Evolutionary conservation across 495 filamentous ascomycete species (phyloP).

Genomic region (Penicillium riverlandense): DNA sequence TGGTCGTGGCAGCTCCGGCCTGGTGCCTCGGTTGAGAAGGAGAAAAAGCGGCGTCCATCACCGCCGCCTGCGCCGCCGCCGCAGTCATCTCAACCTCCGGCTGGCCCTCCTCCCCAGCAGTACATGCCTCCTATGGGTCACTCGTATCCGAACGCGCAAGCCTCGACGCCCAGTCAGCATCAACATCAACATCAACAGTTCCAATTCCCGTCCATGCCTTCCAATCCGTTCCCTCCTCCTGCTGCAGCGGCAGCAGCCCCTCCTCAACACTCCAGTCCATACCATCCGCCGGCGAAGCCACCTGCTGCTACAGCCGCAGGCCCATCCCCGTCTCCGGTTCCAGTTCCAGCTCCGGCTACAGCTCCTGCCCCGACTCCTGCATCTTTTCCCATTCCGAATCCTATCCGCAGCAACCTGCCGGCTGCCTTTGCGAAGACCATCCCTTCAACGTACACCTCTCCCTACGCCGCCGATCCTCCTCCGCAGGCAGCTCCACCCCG

Average conservation of each 20-base stretch:
- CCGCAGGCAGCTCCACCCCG: constrained; percentile 22
- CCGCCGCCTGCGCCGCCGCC: constrained; percentile 40
- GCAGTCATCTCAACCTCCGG: constrained; percentile 26
- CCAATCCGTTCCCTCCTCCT: constrained; percentile 19
- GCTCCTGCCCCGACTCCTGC: constrained; percentile 12
- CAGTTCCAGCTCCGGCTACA: constrained; percentile 7
- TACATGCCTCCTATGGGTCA: constrained; percentile 36
- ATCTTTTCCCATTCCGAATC: constrained; percentile 34
- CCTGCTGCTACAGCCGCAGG: constrained; percentile 5
- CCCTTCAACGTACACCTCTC: constrained; percentile 35
- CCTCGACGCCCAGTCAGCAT: constrained; percentile 27
- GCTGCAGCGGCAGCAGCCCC: constrained; percentile 10
- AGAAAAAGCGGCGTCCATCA: constrained; percentile 56
- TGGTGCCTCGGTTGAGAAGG: constrained; percentile 60
- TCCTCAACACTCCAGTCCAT: constrained; percentile 18
- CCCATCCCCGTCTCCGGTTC: constrained; percentile 1
- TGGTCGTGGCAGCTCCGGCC: constrained; percentile 62
- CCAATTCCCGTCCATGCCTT: constrained; percentile 36
- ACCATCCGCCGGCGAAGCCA: constrained; percentile 7
- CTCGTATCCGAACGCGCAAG: constrained; percentile 25
- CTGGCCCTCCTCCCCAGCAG: constrained; percentile 31
- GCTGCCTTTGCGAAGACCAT: constrained; percentile 34
- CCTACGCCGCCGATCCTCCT: constrained; percentile 36
- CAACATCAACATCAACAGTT: constrained; percentile 20
- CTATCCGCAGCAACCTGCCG: constrained; percentile 38